phyloP scores from a whole-genome alignment of 2,329 filamentous ascomycete species.

The Sclerotinia nivalis region DNA sequence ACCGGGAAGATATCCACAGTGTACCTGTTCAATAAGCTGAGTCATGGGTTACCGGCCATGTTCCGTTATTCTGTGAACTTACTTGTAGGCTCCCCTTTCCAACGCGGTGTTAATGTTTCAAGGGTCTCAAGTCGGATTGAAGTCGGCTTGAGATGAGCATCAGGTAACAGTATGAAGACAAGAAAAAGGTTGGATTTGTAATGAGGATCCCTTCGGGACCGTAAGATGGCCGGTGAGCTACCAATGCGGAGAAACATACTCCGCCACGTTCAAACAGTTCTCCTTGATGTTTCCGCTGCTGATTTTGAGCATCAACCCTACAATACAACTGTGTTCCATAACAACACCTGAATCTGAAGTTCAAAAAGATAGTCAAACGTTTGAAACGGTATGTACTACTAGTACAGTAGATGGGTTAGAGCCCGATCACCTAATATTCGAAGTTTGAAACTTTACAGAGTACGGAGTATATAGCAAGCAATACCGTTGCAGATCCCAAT shows the following conservation, averaged over 20 bases:
- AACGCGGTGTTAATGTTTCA: neutral
- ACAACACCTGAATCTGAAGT: neutral
- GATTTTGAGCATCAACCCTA: neutral
- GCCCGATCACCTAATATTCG: neutral
- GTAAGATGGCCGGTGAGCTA: neutral
- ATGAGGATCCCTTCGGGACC: neutral
- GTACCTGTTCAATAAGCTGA: neutral
- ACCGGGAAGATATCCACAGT: neutral
- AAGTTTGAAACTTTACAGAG: neutral
- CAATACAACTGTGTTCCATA: neutral
- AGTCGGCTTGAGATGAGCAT: neutral
- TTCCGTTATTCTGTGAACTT: constrained; percentile 1
- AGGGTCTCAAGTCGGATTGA: neutral
- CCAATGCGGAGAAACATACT: constrained; percentile 8
- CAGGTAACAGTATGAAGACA: neutral
- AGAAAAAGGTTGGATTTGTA: neutral
- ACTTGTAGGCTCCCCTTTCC: neutral
- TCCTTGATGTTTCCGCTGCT: neutral
- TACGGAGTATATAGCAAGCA: neutral
- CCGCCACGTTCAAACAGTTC: neutral
- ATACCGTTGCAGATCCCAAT: neutral
- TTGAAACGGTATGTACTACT: neutral
- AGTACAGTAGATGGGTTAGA: neutral
- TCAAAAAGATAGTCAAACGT: neutral
- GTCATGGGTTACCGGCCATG: neutral